Percentiles rank a stretch among this genome's conserved stretches.
Evolutionary conservation across 2,329 filamentous ascomycete species (phyloP).

Genomic region (Fusarium fracticaudum): DNA sequence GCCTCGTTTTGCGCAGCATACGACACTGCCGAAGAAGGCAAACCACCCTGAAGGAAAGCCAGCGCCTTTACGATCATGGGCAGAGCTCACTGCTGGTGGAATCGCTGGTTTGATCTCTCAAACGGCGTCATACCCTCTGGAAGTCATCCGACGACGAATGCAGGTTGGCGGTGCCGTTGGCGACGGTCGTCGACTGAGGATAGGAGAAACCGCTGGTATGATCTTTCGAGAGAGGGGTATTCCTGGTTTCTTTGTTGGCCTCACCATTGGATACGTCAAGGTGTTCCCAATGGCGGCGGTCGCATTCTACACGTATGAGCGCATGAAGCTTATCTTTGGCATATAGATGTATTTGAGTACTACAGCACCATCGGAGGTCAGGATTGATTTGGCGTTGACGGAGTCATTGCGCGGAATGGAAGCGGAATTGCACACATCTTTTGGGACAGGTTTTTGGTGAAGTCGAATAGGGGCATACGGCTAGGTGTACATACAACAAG

Average conservation of each 20-base stretch:
- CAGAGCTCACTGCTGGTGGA: conserved; percentile 85
- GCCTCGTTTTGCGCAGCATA: conserved; percentile 73
- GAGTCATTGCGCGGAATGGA: conserved; percentile 27
- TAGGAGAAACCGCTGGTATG: conserved; percentile 79
- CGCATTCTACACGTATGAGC: conserved; percentile 73
- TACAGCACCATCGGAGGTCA: not conserved
- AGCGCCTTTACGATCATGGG: conserved; percentile 81
- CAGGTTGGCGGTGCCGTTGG: conserved; percentile 95
- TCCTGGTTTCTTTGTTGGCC: conserved; percentile 88
- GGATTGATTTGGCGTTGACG: conserved; percentile 39
- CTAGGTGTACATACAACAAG: conserved; percentile 19
- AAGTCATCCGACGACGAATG: conserved; percentile 92
- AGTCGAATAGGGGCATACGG: conserved; percentile 6
- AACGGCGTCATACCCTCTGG: conserved; percentile 91
- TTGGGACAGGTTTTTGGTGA: conserved; percentile 18
- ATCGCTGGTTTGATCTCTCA: conserved; percentile 89
- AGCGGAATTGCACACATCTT: conserved; percentile 23
- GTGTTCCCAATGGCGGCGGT: conserved; percentile 87
- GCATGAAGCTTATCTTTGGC: conserved; percentile 69
- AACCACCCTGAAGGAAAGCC: conserved; percentile 67
- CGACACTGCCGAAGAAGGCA: conserved; percentile 73
- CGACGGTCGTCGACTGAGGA: conserved; percentile 81
- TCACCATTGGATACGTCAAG: conserved; percentile 96
- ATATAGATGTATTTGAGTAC: conserved; percentile 58
- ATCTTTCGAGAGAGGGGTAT: conserved; percentile 81